phyloP scores from a whole-genome alignment of 306 rosid genomes.

The Glycyrrhiza uralensis region DNA sequence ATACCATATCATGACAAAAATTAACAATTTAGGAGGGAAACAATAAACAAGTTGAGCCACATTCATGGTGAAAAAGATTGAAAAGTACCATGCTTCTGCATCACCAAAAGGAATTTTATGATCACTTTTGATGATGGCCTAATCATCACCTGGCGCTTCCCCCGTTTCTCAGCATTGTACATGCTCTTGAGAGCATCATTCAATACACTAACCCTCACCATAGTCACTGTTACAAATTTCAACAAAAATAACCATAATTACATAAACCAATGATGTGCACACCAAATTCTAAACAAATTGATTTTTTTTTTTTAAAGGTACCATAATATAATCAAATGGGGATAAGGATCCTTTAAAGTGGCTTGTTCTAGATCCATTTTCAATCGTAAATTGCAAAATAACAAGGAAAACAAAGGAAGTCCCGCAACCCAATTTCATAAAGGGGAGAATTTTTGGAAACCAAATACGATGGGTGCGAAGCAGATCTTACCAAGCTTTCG shows the following conservation, averaged over 20 bases:
- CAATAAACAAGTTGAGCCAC: not conserved
- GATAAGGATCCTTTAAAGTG: too few relatives aligned
- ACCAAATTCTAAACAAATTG: too few relatives aligned
- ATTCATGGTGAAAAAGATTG: not conserved
- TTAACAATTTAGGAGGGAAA: not conserved
- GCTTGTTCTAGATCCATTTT: too few relatives aligned
- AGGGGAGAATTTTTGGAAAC: too few relatives aligned
- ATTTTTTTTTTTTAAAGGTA: too few relatives aligned
- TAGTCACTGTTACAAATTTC: conserved; percentile 25
- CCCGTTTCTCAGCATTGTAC: conserved; percentile 40
- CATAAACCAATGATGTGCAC: not conserved
- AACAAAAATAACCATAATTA: not conserved
- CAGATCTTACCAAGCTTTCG: too few relatives aligned
- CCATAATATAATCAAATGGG: too few relatives aligned
- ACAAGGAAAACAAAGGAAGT: too few relatives aligned
- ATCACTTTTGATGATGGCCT: conserved; percentile 42
- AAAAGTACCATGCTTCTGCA: conserved; percentile 40
- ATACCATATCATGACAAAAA: not conserved
- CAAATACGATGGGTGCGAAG: too few relatives aligned
- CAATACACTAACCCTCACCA: conserved; percentile 43
- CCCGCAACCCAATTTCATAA: too few relatives aligned
- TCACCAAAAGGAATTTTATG: conserved; percentile 30
- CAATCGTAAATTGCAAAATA: too few relatives aligned
- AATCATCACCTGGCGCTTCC: conserved; percentile 39
- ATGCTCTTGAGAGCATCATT: conserved; percentile 41